A percentile compares a stretch with the other conserved stretches of the same genome.
These are phyloP conservation scores for Bruguiera sexangula DNA, from an alignment of 345 rosid genomes.

Conservation along the genomic window DNA sequence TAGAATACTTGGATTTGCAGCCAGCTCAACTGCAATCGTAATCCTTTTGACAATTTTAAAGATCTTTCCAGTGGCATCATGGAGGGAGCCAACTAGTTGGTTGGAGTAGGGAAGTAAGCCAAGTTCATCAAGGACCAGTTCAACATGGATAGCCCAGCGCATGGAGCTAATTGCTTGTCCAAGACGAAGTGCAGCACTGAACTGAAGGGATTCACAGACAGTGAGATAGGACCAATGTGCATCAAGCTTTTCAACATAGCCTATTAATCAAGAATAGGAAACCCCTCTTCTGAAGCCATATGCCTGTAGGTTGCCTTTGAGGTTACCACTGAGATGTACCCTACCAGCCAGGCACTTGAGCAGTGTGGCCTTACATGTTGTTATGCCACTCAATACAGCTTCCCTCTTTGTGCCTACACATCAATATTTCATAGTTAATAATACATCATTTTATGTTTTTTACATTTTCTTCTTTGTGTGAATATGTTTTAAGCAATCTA, in stretches of 20 bases:
- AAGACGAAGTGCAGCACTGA: constrained; percentile 33
- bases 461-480: background rate
- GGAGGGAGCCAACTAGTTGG: constrained; percentile 31
- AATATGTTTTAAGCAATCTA: no score
- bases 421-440: background rate
- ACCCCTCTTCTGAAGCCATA: constrained; percentile 15
- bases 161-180: constrained; percentile 16
- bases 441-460: background rate
- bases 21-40: constrained; percentile 34
- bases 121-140: constrained; percentile 30
- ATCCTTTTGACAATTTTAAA: constrained; percentile 36
- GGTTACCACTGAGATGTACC: constrained; percentile 18
- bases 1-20: constrained; percentile 37
- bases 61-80: constrained; percentile 28
- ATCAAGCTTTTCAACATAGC: constrained; percentile 32
- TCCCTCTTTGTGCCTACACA: constrained; percentile 20
- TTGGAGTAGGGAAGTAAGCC: constrained; percentile 32
- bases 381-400: constrained; percentile 29
- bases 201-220: constrained; percentile 37
- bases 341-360: constrained; percentile 38
- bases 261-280: constrained; percentile 20
- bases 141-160: constrained; percentile 24
- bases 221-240: constrained; percentile 37
- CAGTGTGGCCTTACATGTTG: constrained; percentile 23
- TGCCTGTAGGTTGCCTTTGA: constrained; percentile 19